A percentile compares a stretch with the other conserved stretches of the same genome.
Conservation (phyloP, 257 asterid species). For the Nicotiana obtusifolia region DNA sequence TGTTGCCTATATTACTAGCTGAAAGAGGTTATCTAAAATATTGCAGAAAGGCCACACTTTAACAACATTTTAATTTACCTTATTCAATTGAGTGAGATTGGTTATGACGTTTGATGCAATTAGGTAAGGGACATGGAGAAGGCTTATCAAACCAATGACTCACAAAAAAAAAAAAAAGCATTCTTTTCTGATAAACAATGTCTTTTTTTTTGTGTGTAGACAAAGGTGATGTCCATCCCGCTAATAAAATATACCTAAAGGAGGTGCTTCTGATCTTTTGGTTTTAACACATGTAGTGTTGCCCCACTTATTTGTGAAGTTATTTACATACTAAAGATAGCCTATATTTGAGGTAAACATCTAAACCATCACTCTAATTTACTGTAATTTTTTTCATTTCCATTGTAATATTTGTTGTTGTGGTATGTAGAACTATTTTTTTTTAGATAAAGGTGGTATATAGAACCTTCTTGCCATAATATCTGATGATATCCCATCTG, state of each 20-base stretch:
- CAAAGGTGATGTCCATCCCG: neutral
- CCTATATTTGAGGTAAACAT: neutral
- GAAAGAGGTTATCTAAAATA: too few relatives aligned
- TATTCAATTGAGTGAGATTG: neutral
- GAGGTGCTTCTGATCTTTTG: neutral
- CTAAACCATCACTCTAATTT: neutral
- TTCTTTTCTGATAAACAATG: too few relatives aligned
- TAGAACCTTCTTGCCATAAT: neutral
- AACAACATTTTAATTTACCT: neutral
- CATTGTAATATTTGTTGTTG: neutral
- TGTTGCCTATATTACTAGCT: neutral
- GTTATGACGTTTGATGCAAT: neutral
- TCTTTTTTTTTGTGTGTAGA: too few relatives aligned
- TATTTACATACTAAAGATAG: neutral
- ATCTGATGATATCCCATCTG: too few relatives aligned
- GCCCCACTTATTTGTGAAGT: neutral
- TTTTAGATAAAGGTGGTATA: neutral
- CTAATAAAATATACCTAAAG: neutral
- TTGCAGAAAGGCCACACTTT: neutral
- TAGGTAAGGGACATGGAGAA: neutral
- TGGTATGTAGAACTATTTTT: neutral
- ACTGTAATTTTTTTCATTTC: neutral
- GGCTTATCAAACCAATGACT: neutral
- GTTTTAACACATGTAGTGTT: neutral
- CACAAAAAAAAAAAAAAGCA: too few relatives aligned